phyloP scores from a whole-genome alignment of 176 grass and related monocot genomes.

The Saccharum officinarum region DNA sequence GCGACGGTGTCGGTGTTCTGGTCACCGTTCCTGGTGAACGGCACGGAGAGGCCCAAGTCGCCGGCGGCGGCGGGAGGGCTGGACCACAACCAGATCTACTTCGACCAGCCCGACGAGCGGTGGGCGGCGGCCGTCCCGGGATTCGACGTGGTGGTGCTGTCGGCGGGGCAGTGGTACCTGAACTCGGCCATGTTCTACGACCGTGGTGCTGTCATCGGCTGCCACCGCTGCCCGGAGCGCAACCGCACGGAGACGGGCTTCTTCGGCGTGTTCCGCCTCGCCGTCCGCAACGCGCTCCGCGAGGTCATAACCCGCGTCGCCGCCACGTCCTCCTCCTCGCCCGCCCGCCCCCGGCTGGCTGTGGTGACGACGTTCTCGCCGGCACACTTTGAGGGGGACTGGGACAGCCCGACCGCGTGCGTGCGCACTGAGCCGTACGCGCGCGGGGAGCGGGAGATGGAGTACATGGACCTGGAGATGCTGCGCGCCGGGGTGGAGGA shows the following conservation, averaged over 20 bases:
- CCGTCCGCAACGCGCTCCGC: conserved; percentile 57
- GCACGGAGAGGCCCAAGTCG: conserved; percentile 53
- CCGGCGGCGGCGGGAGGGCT: conserved; percentile 4
- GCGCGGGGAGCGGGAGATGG: conserved; percentile 50
- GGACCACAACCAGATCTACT: conserved; percentile 59
- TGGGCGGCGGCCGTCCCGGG: conserved; percentile 55
- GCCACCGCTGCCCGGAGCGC: conserved; percentile 74
- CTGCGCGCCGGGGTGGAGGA: conserved; percentile 50
- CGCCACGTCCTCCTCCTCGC: neutral
- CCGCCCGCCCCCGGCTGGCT: conserved; percentile 41
- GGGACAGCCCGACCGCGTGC: conserved; percentile 69
- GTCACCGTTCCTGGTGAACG: conserved; percentile 86
- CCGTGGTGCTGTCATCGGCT: conserved; percentile 55
- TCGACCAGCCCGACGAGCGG: conserved; percentile 62
- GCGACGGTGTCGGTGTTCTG: conserved; percentile 78
- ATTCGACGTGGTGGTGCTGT: conserved; percentile 68
- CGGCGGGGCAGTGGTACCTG: conserved; percentile 89
- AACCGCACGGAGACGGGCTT: conserved; percentile 76
- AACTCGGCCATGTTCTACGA: conserved; percentile 81
- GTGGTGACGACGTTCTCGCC: conserved; percentile 85
- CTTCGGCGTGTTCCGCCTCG: conserved; percentile 73
- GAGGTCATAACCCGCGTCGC: conserved; percentile 38
- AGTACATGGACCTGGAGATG: conserved; percentile 69
- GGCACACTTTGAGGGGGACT: conserved; percentile 82
- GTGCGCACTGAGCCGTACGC: conserved; percentile 59